Percentiles rank a stretch among this genome's conserved stretches.
Conservation (phyloP, 441 rosid genomes). For the Mallotus repandus region DNA sequence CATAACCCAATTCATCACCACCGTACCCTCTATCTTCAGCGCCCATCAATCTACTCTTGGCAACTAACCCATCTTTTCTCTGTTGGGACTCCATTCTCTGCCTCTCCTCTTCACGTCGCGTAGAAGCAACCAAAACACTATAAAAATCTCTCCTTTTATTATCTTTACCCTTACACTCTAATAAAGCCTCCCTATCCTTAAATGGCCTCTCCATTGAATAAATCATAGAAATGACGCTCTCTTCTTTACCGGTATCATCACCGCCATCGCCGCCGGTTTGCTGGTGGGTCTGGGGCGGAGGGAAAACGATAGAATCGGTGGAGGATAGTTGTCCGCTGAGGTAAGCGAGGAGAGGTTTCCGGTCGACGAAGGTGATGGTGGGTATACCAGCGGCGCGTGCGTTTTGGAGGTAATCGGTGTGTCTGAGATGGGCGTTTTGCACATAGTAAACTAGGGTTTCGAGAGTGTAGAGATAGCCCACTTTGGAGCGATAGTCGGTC, state of each 20-base stretch:
- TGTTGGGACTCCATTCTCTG: constrained; percentile 85
- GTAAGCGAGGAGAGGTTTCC: constrained; percentile 80
- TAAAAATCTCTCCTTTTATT: constrained; percentile 39
- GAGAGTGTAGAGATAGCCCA: constrained; percentile 72
- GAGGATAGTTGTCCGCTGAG: constrained; percentile 65
- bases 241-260: constrained; percentile 28
- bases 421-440: constrained; percentile 62
- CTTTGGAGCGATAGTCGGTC: constrained; percentile 83
- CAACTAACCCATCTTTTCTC: constrained; percentile 93
- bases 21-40: constrained; percentile 75
- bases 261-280: constrained; percentile 24
- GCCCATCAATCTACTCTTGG: constrained; percentile 80
- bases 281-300: constrained; percentile 38
- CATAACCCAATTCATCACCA: constrained; percentile 62
- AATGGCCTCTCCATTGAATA: constrained; percentile 65
- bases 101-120: constrained; percentile 79
- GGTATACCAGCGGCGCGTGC: constrained; percentile 59
- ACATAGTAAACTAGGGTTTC: constrained; percentile 70
- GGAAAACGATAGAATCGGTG: constrained; percentile 69
- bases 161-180: constrained; percentile 65
- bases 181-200: constrained; percentile 68
- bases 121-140: constrained; percentile 69
- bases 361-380: constrained; percentile 70
- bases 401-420: constrained; percentile 71
- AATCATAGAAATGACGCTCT: constrained; percentile 46